Percentiles rank a stretch among this genome's conserved stretches.
Evolutionary conservation across 1,139 yeast genomes (phyloP).

Genomic region (Saccharomyces hybrid): DNA sequence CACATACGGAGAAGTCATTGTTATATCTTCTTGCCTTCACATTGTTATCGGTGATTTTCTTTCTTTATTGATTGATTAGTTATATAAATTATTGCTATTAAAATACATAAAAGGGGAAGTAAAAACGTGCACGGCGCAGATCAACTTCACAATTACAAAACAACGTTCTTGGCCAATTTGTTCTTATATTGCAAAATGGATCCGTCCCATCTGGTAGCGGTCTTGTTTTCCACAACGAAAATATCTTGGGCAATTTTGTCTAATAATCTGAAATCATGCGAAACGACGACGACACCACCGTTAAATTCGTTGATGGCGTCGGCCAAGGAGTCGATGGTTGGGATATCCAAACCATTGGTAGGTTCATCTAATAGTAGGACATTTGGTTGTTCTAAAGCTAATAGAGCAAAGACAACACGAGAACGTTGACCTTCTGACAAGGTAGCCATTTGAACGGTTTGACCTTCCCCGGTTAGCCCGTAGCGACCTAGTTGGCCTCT

Average conservation of each 20-base stretch:
- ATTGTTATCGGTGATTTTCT: background rate
- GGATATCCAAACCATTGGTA: slow-evolving; percentile 97
- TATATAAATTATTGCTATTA: background rate
- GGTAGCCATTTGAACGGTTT: slow-evolving; percentile 97
- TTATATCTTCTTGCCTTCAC: background rate
- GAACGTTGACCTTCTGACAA: slow-evolving; percentile 99
- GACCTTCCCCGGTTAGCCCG: slow-evolving; percentile 98
- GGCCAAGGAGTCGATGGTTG: slow-evolving; percentile 95
- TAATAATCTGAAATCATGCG: slow-evolving; percentile 97
- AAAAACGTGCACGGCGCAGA: background rate
- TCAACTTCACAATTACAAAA: slow-evolving; percentile 39
- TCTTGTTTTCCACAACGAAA: slow-evolving; percentile 88
- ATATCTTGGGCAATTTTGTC: slow-evolving; percentile 97
- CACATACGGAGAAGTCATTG: background rate
- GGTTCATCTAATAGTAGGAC: slow-evolving; percentile 96
- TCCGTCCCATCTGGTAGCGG: slow-evolving; percentile 96
- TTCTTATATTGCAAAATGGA: slow-evolving; percentile 85
- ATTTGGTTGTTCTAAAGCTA: slow-evolving; percentile 93
- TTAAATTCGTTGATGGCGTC: slow-evolving; percentile 89
- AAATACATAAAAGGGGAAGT: slow-evolving; percentile 1
- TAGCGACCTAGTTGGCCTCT: slow-evolving; percentile 97
- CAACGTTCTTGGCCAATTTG: slow-evolving; percentile 83
- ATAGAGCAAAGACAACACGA: slow-evolving; percentile 92
- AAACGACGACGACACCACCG: slow-evolving; percentile 98
- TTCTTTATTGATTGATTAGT: background rate